These are phyloP conservation scores for Suillus weaverae DNA, from an alignment of 768 basidiomycete genomes.

Conservation along the genomic window DNA sequence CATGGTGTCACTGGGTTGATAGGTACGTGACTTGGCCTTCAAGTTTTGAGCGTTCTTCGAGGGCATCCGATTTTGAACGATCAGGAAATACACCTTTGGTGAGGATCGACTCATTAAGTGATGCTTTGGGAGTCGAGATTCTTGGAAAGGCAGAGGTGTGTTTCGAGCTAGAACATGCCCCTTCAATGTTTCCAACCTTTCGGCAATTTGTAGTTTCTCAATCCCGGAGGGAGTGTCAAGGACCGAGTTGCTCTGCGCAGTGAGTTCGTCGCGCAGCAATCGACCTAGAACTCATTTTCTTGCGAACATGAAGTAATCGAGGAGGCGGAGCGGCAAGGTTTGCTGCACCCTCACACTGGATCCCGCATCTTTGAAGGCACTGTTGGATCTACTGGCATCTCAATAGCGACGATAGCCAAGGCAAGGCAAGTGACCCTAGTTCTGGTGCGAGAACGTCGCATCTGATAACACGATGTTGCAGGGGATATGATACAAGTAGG, in stretches of 20 bases:
- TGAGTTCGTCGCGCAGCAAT: conserved; percentile 35
- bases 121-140: conserved; percentile 91
- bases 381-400: conserved; percentile 94
- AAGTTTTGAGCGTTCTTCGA: not conserved
- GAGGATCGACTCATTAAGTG: conserved; percentile 87
- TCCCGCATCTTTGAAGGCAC: conserved; percentile 98
- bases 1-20: conserved; percentile 83
- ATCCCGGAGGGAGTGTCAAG: conserved; percentile 97
- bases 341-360: conserved; percentile 81
- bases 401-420: conserved; percentile 88
- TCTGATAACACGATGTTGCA: conserved; percentile 26
- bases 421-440: conserved; percentile 58
- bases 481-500: conserved; percentile 86
- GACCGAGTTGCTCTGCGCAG: conserved; percentile 94
- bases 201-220: conserved; percentile 65
- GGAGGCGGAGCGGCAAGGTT: conserved; percentile 83
- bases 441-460: not conserved
- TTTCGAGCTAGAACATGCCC: not conserved
- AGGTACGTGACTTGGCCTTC: conserved; percentile 49
- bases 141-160: conserved; percentile 91
- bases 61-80: not conserved
- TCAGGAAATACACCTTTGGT: conserved; percentile 93
- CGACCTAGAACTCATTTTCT: not conserved
- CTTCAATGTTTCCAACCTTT: not conserved
- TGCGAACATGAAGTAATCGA: conserved; percentile 72